Evolutionary conservation across 345 rosid species (phyloP), one percentile per base, ranked within the genome.

Genomic region (Lenwebbia sp.): DNA sequence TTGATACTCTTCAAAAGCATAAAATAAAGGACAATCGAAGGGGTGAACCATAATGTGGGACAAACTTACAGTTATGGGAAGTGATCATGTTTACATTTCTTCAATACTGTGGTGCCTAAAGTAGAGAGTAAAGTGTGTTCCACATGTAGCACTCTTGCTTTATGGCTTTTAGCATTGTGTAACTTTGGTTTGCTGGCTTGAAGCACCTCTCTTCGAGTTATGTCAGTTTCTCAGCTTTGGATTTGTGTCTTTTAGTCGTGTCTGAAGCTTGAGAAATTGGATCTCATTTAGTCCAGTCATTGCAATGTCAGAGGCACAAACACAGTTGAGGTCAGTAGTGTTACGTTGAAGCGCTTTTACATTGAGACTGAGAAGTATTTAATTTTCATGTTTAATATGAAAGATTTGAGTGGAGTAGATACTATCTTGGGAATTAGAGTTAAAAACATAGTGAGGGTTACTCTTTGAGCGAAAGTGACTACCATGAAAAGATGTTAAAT

Each of bases 211-310:
- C 98, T 5, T 58, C 95, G 90, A 92, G 92, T 89, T 84, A 87
- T 87, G 92, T 94, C 33, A 89, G 91, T 81, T 94, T 96, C 83
- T 95, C 98, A 6, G 94, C 94, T 2, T 85, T 90, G 88, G 98
- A 96, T 91, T 88, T 96, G 87, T 91, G 91, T 82, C 94, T 93
- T 58, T 88, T 95, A 90, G 93, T 96, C 96, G 1, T 95, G 98
- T 50, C 94, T 92, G 0, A 89, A 91, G 86, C 93, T 96, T 41
- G 44, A 41, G 89, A 54, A 60, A 78, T 89, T 96, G 89, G 94
- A 94, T 54, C 94, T 96, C 15, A 87, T n/a, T 92, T 84, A 90
- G 86, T 85, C 95, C 91, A 2, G 93, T 92, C 85, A 94, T 94
- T 83, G 94, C 94, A 47, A 92, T 91, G 90, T 91, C 95, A 30